These are phyloP conservation scores for Fusarium illudens DNA, from an alignment of 2,329 filamentous ascomycete species.

Conservation along the genomic window DNA sequence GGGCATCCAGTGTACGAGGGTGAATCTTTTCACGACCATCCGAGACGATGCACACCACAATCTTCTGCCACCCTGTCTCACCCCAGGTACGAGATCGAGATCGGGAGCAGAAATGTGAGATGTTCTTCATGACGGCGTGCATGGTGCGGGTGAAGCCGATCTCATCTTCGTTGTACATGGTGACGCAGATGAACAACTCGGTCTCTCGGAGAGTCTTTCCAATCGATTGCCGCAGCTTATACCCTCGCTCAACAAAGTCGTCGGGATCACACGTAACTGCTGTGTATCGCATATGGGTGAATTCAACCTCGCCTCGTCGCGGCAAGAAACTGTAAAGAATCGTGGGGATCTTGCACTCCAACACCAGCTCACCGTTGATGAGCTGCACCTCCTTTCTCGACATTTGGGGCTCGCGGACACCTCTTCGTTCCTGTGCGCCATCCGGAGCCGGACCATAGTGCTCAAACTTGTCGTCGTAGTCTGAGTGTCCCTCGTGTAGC, in stretches of 20 bases:
- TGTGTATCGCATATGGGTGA: slow-evolving; percentile 98
- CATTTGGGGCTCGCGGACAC: slow-evolving; percentile 87
- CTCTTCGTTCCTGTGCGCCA: slow-evolving; percentile 86
- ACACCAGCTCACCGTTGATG: slow-evolving; percentile 95
- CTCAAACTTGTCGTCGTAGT: slow-evolving; percentile 68
- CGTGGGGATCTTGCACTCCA: slow-evolving; percentile 99
- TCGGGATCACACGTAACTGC: slow-evolving; percentile 98
- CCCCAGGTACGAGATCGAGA: slow-evolving; percentile 96
- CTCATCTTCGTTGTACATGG: slow-evolving; percentile 99
- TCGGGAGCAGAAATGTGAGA: slow-evolving; percentile 93
- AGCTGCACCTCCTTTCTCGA: slow-evolving; percentile 92
- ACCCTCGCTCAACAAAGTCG: slow-evolving; percentile 87
- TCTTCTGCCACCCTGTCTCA: slow-evolving; percentile 97
- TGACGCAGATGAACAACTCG: slow-evolving; percentile 94
- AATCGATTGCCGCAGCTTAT: slow-evolving; percentile 92
- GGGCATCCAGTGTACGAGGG: slow-evolving; percentile 88
- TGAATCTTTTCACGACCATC: slow-evolving; percentile 93
- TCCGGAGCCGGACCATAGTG: slow-evolving; percentile 89
- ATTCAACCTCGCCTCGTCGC: slow-evolving; percentile 90
- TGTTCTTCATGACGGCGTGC: slow-evolving; percentile 99
- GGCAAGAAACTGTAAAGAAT: slow-evolving; percentile 98
- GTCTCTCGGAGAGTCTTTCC: slow-evolving; percentile 86
- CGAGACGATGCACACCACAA: slow-evolving; percentile 95
- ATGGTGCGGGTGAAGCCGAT: slow-evolving; percentile 96
- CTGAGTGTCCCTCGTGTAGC: slow-evolving; percentile 55